These are phyloP conservation scores for Aureobasidium subglaciale DNA, from an alignment of 2,329 filamentous ascomycete genomes.

Conservation along the genomic window DNA sequence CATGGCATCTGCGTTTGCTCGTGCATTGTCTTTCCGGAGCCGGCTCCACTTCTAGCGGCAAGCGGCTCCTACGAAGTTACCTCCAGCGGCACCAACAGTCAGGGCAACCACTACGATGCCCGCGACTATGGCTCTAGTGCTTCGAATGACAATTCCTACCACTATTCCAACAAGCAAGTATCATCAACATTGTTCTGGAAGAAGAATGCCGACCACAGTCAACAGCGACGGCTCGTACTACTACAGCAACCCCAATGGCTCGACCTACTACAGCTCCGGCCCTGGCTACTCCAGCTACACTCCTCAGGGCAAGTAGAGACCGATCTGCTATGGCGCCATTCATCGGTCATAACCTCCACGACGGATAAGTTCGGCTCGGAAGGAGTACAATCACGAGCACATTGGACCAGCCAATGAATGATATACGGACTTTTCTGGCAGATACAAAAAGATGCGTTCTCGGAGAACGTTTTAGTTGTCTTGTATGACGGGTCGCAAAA, in stretches of 20 bases:
- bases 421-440: neutral
- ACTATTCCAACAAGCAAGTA: conserved; percentile 57
- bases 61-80: conserved; percentile 31
- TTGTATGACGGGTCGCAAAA: neutral
- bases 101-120: conserved; percentile 63
- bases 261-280: conserved; percentile 60
- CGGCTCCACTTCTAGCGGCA: conserved; percentile 15
- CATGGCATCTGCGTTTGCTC: neutral
- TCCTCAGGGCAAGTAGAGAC: conserved; percentile 27
- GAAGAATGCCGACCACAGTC: neutral
- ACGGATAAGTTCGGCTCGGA: neutral
- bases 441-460: neutral
- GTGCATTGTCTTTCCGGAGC: conserved; percentile 2
- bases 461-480: neutral
- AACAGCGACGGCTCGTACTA: conserved; percentile 58
- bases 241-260: conserved; percentile 56
- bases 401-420: neutral
- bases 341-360: too few species aligned
- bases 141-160: conserved; percentile 54
- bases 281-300: conserved; percentile 55
- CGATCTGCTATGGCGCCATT: neutral
- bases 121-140: conserved; percentile 55
- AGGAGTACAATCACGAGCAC: too few species aligned
- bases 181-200: neutral
- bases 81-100: conserved; percentile 52